Evolutionary conservation across 2,329 filamentous ascomycete genomes (phyloP), one percentile per base, ranked within the genome.

Genomic region (Diplodia corticola): DNA sequence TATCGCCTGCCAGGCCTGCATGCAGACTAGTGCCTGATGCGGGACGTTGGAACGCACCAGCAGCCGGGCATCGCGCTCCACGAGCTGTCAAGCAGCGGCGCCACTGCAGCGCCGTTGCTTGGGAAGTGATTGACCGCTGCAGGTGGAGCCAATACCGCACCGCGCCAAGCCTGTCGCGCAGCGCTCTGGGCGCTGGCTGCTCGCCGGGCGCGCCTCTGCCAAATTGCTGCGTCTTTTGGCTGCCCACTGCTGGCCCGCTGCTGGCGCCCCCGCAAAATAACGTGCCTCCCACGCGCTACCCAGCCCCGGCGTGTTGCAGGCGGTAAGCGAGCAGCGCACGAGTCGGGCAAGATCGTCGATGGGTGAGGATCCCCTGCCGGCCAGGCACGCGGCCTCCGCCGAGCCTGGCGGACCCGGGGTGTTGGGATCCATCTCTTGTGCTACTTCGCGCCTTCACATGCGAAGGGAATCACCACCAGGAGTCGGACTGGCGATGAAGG

Each of bases 11-110:
- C 61, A 65, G 51, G 35, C 22, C 64, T 35, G 37, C 48, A 54
- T 63, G 28, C 53, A 54, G 61, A 63, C 40, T 65, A 67, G 69
- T 63, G 69, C 68, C 35, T 68, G 64, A 67, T 65, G 66, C 68
- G 65, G 68, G 67, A 67, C 54, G 63, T 57, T 68, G 53, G 66
- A 57, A 60, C 54, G 63, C 63, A 24, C 64, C 44, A 50, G 44
- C 51, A 53, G 61, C 60, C 49, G 60, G 48, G 60, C 60, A 55
- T 48, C 35, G 57, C 57, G 44, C 53, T 57, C 66, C 63, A 65
- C 66, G 66, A 61, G 68, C 67, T 61, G 57, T 61, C 57, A 61
- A 61, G 57, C 57, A 61, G 57, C 57, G 57, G 44, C 57, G 44
- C 57, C 57, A 61, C 57, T 33, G 46, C 48, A 63, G 60, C 48